A percentile compares a stretch with the other conserved stretches of the same genome.
Evolutionary conservation across 257 asterid species (phyloP).

Genomic region (Nicotiana tomentosiformis): DNA sequence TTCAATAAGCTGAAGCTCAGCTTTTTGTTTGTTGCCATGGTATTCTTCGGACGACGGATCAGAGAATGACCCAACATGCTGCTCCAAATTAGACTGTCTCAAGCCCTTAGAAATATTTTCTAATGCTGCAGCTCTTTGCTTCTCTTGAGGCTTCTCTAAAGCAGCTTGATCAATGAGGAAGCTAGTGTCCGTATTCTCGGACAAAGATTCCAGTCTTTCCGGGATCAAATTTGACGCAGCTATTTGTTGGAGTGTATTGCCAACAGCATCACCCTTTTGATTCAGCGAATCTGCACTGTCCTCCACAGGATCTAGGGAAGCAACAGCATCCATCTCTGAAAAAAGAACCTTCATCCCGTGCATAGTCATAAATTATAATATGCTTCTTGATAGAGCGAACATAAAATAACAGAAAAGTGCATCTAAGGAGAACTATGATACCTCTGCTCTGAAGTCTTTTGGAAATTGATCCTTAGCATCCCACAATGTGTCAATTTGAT

Average conservation of each 20-base stretch:
- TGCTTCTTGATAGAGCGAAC: not conserved
- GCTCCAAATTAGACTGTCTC: slow-evolving; percentile 19
- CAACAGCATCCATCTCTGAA: slow-evolving; percentile 49
- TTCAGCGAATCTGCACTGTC: slow-evolving; percentile 33
- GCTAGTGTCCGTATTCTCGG: slow-evolving; percentile 8
- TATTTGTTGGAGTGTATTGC: slow-evolving; percentile 22
- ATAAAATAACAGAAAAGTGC: not conserved
- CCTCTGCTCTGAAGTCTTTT: slow-evolving; percentile 63
- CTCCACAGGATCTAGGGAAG: slow-evolving; percentile 28
- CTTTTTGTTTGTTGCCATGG: slow-evolving; percentile 20
- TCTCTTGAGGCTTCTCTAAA: slow-evolving; percentile 34
- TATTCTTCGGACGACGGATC: slow-evolving; percentile 24
- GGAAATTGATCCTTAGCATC: slow-evolving; percentile 42
- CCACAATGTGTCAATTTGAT: slow-evolving; percentile 56
- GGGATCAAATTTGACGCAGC: slow-evolving; percentile 25
- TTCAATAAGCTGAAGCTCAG: not conserved
- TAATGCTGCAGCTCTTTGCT: slow-evolving; percentile 25
- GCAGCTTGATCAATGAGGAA: slow-evolving; percentile 8
- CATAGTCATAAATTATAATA: not conserved
- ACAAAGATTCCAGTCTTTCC: slow-evolving; percentile 24
- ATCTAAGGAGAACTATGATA: slow-evolving; percentile 18
- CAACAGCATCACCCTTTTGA: slow-evolving; percentile 28
- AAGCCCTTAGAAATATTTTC: slow-evolving; percentile 30
- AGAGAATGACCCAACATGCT: slow-evolving; percentile 24
- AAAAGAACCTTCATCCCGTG: slow-evolving; percentile 43